Base-by-base conservation (phyloP, 805 yeast genomes). In the Babjeviella inositovora region DNA sequence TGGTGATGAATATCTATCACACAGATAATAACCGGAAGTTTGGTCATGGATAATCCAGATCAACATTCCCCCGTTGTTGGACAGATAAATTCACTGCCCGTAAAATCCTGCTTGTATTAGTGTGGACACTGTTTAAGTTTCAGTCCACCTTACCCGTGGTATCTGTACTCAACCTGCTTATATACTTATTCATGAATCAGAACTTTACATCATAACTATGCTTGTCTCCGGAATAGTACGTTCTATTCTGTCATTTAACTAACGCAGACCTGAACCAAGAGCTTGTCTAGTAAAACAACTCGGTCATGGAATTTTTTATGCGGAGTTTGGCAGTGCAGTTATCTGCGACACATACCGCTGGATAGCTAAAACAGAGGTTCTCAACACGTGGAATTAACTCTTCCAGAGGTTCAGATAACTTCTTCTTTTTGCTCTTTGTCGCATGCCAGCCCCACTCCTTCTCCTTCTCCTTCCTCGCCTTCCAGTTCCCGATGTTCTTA, bases 261-360 rank as follows among this genome's bases (percentile, higher is more conserved):
- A 12, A n/a, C n/a, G n/a, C n/a, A n/a, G n/a, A n/a, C n/a, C n/a
- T n/a, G n/a, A n/a, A n/a, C n/a, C n/a, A n/a, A n/a, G n/a, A n/a
- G n/a, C n/a, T n/a, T n/a, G n/a, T n/a, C 7, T 6, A 14, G 6
- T n/a, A 39, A 32, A 45, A 74, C 16, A 72, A 41, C 38, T 74
- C 82, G 15, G 57, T 53, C 41, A 75, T 70, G 12, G 55, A 57
- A 25, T 53, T 61, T 18, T 57, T 57, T 0, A 55, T 52, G 8
- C 60, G 53, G 18, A 72, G 45, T 14, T 38, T 32, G 13, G 43
- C 43, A 2, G 38, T 49, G 36, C 87, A 75, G 3, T 41, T 61
- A 1, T 35, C 28, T 3, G 64, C 77, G 16, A 71, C 68, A 38
- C 87, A 75, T 21, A 45, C 45, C 18, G 50, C 42, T 0, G 84